Evolutionary conservation across 2,329 filamentous ascomycete species (phyloP), one percentile per base, ranked within the genome.

Genomic region (Trichoderma atroviride): DNA sequence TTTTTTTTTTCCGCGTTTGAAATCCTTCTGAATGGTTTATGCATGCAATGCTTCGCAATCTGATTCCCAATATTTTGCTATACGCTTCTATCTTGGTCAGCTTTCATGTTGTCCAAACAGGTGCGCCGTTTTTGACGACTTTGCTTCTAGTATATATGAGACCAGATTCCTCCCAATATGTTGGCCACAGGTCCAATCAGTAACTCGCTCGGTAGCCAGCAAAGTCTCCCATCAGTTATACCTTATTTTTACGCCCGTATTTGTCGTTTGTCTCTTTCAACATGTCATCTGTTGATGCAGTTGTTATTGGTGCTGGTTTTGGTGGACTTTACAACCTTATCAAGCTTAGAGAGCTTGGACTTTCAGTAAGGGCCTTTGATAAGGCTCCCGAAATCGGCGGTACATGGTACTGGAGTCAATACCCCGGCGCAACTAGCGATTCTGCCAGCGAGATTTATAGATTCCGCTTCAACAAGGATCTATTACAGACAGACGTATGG

Each of bases 381-480:
- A 61, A 61, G 27, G 59, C 37, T 33, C 19, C 59, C 5, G 40
- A 61, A 7, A 40, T 61, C 24, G 59, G 59, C 3, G 59, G 59
- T 16, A 61, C 59, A 50, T 61, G 59, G 40, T 61, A 61, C 27
- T 61, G 59, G 59, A 61, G 29, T 13, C 24, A 29, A 22, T 61
- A 61, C n/a, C 59, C 59, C 4, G 59, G 59, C 1, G 59, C 59
- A 27, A 61, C 43, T 19, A 61, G 59, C 14, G 59, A 61, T 22
- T 61, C 59, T 22, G 27, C 43, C n/a, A 61, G 59, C 14, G 59
- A 61, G 31, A 40, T 61, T 22, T 61, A 62, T n/a, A 50, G 59
- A 33, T 62, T 24, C 19, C 47, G 59, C 59, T 62, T 27, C 11
- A 43, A 62, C 16, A 62, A 62, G 10, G 40, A 62, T 19, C 3